A percentile compares a stretch with the other conserved stretches of the same genome.
These are phyloP conservation scores for Nectriaceae sp. DNA, from an alignment of 2,329 filamentous ascomycete species.

Conservation along the genomic window DNA sequence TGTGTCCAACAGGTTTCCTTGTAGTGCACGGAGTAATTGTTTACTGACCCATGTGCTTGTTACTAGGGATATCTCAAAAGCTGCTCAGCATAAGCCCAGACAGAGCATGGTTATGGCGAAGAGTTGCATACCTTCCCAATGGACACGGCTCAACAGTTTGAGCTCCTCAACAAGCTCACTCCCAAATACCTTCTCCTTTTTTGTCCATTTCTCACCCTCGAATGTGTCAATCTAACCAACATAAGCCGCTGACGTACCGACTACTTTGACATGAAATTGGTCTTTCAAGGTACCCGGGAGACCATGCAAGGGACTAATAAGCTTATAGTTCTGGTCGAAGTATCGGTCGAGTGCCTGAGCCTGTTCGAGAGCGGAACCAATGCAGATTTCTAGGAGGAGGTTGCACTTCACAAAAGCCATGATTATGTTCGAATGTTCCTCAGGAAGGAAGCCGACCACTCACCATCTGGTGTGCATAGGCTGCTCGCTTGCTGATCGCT, in stretches of 20 bases:
- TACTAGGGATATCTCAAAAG: neutral
- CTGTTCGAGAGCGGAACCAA: neutral
- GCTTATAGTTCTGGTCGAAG: neutral
- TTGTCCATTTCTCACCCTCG: slow-evolving; percentile 35
- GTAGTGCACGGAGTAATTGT: no score
- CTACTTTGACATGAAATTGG: slow-evolving; percentile 59
- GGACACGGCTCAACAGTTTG: slow-evolving; percentile 50
- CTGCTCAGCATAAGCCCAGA: no score
- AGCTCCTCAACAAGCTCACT: slow-evolving; percentile 49
- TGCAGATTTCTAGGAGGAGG: slow-evolving; percentile 10
- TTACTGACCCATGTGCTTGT: neutral
- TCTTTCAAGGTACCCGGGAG: slow-evolving; percentile 49
- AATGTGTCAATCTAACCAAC: slow-evolving; percentile 45
- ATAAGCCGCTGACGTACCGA: slow-evolving; percentile 62
- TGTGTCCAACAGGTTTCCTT: no score
- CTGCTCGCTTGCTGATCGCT: slow-evolving; percentile 2
- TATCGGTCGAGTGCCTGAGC: neutral
- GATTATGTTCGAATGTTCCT: neutral
- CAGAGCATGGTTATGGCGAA: no score
- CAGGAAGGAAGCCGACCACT: no score
- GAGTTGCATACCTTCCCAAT: slow-evolving; percentile 55
- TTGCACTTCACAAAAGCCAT: slow-evolving; percentile 8
- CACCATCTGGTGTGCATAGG: slow-evolving; percentile 7
- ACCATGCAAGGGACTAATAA: slow-evolving; percentile 22
- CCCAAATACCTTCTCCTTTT: slow-evolving; percentile 38